Base-by-base conservation (phyloP, 1,139 yeast genomes). In the Yamadazyma friedrichii region DNA sequence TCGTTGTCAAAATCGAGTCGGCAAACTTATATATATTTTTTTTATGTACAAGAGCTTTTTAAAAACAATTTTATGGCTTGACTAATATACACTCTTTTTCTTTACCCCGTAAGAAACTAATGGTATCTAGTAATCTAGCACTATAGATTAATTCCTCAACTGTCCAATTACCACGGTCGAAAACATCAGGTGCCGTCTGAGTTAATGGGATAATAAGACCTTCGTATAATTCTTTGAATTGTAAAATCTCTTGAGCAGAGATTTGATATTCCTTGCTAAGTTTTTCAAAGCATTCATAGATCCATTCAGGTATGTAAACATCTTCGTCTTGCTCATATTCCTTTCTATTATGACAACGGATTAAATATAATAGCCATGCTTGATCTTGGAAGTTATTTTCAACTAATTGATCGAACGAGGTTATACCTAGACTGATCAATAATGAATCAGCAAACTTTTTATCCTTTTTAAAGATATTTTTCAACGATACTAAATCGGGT, bases 21-120 rank as follows among this genome's bases (percentile, higher is more conserved):
- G 9, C 6, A 22, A 25, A 6, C 4, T n/a, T 27, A 27, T 15
- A 22, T 28, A n/a, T 40, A 26, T 26, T 26, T 16, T 34, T 10
- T 13, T 16, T 36, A 33, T 38, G 33, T 32, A 33, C 33, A 26
- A 15, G 32, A 20, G 12, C n/a, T 28, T 29, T 26, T 37, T 32
- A 13, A 3, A 6, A n/a, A 11, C n/a, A 6, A 13, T 11, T 20
- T 15, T 39, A 33, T 20, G 56, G 52, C 34, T 71, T 64, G 11
- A 84, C 72, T 42, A 84, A 66, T 39, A 80, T 76, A 39, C 82
- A 73, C 50, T 84, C 91, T 38, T 76, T 76, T 39, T 78, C 83
- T 43, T 74, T 68, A 8, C 78, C 78, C 52, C 88, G 69, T 2
- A 70, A 73, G 64, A 82, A 84, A 29, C 80, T 74, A 6, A 82